phyloP scores from a whole-genome alignment of 805 yeast genomes.

The Henningerozyma blattae region DNA sequence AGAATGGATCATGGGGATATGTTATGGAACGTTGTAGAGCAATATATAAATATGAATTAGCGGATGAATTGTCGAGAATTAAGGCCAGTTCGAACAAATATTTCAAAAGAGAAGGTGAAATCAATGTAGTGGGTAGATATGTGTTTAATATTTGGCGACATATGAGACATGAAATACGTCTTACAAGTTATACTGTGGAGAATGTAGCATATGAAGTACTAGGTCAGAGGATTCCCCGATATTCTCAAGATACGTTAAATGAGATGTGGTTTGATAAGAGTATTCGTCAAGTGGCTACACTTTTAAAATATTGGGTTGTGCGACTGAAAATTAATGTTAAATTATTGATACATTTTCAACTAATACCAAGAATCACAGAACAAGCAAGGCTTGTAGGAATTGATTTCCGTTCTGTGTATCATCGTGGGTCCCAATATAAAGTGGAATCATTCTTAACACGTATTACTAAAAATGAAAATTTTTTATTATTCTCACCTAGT shows the following conservation, averaged over 20 bases:
- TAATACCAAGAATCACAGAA: slow-evolving; percentile 62
- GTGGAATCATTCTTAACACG: slow-evolving; percentile 78
- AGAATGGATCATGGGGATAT: slow-evolving; percentile 83
- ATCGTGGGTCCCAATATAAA: slow-evolving; percentile 87
- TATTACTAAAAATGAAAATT: slow-evolving; percentile 65
- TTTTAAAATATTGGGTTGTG: slow-evolving; percentile 37
- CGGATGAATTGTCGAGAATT: slow-evolving; percentile 53
- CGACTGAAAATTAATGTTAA: slow-evolving; percentile 28
- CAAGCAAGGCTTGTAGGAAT: slow-evolving; percentile 80
- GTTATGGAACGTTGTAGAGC: slow-evolving; percentile 48
- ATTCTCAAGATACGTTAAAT: slow-evolving; percentile 36
- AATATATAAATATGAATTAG: slow-evolving; percentile 38
- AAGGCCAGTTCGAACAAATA: slow-evolving; percentile 27
- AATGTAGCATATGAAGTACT: slow-evolving; percentile 58
- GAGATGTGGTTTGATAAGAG: slow-evolving; percentile 28
- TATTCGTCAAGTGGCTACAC: slow-evolving; percentile 26
- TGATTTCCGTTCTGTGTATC: slow-evolving; percentile 77
- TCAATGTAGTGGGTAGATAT: slow-evolving; percentile 69
- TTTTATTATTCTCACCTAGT: slow-evolving; percentile 64
- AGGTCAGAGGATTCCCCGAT: slow-evolving; percentile 58
- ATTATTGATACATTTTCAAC: slow-evolving; percentile 48
- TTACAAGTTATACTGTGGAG: slow-evolving; percentile 65
- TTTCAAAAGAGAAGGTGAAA: slow-evolving; percentile 47
- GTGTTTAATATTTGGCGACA: slow-evolving; percentile 77
- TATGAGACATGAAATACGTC: slow-evolving; percentile 46